These are phyloP conservation scores for Remersonia thermophila DNA, from an alignment of 2,329 filamentous ascomycete species.

Conservation along the genomic window DNA sequence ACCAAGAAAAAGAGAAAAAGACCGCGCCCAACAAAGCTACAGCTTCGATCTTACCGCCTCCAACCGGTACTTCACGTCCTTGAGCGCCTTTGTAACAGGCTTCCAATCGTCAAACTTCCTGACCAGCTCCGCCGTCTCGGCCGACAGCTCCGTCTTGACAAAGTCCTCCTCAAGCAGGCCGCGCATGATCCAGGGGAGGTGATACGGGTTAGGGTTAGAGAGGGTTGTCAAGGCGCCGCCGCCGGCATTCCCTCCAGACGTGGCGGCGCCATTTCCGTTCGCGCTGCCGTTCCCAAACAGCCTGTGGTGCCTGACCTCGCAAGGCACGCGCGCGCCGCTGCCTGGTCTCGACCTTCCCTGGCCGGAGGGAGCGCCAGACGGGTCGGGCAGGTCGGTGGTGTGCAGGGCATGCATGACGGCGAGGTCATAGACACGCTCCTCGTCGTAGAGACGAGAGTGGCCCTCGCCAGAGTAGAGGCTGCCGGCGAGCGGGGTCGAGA, in stretches of 20 bases:
- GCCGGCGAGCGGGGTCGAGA: conserved; percentile 78
- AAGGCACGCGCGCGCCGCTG: conserved; percentile 30
- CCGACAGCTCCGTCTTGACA: conserved; percentile 66
- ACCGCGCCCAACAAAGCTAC: conserved; percentile 16
- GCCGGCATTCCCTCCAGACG: too few relatives aligned
- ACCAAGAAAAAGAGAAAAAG: not conserved
- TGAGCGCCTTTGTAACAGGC: conserved; percentile 76
- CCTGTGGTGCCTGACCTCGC: conserved; percentile 38
- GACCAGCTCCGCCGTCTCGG: conserved; percentile 70
- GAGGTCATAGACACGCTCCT: conserved; percentile 71
- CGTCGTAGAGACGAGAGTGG: conserved; percentile 87
- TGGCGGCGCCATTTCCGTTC: too few relatives aligned
- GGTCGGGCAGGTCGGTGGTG: conserved; percentile 38
- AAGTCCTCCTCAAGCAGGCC: conserved; percentile 85
- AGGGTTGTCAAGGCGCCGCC: conserved; percentile 16
- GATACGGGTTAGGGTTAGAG: conserved; percentile 64
- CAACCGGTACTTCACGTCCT: conserved; percentile 89
- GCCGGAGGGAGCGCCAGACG: too few relatives aligned
- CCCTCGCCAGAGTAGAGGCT: conserved; percentile 87
- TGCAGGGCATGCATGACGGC: conserved; percentile 63
- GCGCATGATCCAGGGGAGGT: conserved; percentile 90
- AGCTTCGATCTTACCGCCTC: conserved; percentile 85
- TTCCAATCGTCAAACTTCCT: conserved; percentile 88
- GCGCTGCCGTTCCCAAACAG: too few relatives aligned
- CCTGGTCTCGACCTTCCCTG: too few relatives aligned